Evolutionary conservation across 371 early-diverging fungal species (phyloP).

Genomic region (Zancudomyces culisetae): DNA sequence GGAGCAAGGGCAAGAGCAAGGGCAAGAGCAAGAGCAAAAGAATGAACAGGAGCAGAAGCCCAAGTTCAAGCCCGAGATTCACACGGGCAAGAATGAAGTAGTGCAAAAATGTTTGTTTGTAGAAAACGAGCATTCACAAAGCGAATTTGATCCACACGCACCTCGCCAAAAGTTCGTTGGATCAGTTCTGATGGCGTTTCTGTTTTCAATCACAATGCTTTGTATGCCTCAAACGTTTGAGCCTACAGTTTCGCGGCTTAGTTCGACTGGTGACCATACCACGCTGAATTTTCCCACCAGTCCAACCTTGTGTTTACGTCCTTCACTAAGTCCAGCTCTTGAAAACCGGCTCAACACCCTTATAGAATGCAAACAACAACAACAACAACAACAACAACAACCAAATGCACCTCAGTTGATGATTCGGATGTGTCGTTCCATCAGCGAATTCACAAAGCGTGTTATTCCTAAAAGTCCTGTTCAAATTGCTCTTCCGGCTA

Average conservation of each 20-base stretch:
- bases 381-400: background rate
- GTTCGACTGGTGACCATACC: conserved; percentile 6
- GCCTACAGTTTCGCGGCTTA: conserved; percentile 5
- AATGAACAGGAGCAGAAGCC: background rate
- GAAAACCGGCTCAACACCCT: background rate
- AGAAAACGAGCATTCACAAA: background rate
- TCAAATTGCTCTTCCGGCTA: background rate
- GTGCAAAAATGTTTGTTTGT: background rate
- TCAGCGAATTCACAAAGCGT: conserved; percentile 14
- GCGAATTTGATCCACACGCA: background rate
- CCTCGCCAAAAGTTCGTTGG: conserved; percentile 13
- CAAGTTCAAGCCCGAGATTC: conserved; percentile 1
- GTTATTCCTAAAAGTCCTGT: background rate
- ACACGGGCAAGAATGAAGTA: background rate
- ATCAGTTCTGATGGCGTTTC: conserved; percentile 18
- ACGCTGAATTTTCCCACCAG: background rate
- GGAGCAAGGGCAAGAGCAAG: background rate
- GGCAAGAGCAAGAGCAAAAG: background rate
- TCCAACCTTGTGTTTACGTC: conserved; percentile 7
- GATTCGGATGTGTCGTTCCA: conserved; percentile 16
- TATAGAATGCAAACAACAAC: too few relatives aligned
- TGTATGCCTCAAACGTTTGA: conserved; percentile 17
- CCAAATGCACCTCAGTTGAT: conserved; percentile 7
- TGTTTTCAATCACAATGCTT: conserved; percentile 23
- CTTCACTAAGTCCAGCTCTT: background rate